Percentiles rank a stretch among this genome's conserved stretches.
phyloP scores from a whole-genome alignment of 768 basidiomycete species.

The Leccinum longicurvipes region DNA sequence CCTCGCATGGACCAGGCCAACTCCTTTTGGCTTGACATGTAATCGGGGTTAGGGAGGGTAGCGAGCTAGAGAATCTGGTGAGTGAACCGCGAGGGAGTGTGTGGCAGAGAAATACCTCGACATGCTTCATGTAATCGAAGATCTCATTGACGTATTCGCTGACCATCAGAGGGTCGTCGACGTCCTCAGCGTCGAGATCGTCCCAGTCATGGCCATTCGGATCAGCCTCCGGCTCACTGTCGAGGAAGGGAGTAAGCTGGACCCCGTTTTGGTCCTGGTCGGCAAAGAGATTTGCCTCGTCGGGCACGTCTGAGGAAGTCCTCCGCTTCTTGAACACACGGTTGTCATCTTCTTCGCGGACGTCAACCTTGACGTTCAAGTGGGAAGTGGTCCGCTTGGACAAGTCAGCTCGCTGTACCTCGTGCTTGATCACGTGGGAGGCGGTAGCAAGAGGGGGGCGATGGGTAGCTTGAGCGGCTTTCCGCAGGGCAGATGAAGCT shows the following conservation, averaged over 20 bases:
- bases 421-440: slow-evolving; percentile 26
- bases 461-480: slow-evolving; percentile 6
- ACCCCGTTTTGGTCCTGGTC: slow-evolving; percentile 35
- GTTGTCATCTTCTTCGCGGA: slow-evolving; percentile 51
- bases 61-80: slow-evolving; percentile 42
- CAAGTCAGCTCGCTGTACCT: slow-evolving; percentile 26
- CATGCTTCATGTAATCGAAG: slow-evolving; percentile 82
- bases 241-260: slow-evolving; percentile 40
- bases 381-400: slow-evolving; percentile 33
- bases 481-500: slow-evolving; percentile 24
- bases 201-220: slow-evolving; percentile 73
- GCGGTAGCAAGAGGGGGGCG: slow-evolving; percentile 30
- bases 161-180: slow-evolving; percentile 94
- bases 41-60: slow-evolving; percentile 80
- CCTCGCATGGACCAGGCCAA: slow-evolving; percentile 89
- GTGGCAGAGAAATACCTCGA: slow-evolving; percentile 57
- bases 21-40: slow-evolving; percentile 81
- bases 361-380: slow-evolving; percentile 32
- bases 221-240: slow-evolving; percentile 60
- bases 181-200: slow-evolving; percentile 89
- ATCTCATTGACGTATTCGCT: slow-evolving; percentile 95
- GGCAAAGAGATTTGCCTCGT: slow-evolving; percentile 41
- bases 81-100: background rate
- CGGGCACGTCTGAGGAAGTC: slow-evolving; percentile 64
- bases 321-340: slow-evolving; percentile 73